phyloP scores from a whole-genome alignment of 2,329 filamentous ascomycete genomes.

The Rutstroemia sp. region DNA sequence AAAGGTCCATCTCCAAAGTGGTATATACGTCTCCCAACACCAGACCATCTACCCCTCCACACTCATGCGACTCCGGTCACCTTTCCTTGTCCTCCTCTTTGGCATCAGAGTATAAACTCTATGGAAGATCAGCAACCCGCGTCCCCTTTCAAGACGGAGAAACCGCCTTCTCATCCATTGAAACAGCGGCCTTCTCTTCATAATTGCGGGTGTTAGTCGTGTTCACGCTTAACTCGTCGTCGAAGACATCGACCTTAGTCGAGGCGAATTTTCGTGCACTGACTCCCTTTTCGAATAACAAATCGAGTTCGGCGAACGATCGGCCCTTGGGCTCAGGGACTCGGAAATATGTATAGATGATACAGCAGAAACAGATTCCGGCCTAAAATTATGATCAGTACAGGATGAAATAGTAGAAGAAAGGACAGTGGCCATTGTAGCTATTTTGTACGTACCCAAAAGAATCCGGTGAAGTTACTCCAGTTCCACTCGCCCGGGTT shows the following conservation, averaged over 20 bases:
- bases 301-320: slow-evolving; percentile 78
- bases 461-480: slow-evolving; percentile 77
- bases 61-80: no score
- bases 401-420: background rate
- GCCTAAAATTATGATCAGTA: slow-evolving; percentile 15
- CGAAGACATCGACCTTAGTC: slow-evolving; percentile 27
- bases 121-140: background rate
- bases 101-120: no score
- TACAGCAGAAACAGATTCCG: slow-evolving; percentile 52
- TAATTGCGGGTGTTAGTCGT: slow-evolving; percentile 17
- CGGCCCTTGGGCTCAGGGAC: slow-evolving; percentile 74
- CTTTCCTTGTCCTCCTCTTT: no score
- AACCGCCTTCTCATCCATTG: background rate
- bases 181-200: slow-evolving; percentile 60
- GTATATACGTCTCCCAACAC: no score
- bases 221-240: slow-evolving; percentile 19
- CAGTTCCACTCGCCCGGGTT: slow-evolving; percentile 84
- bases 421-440: no score
- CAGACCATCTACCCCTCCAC: no score
- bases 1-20: no score
- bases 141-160: background rate
- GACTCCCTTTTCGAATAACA: slow-evolving; percentile 70
- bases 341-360: slow-evolving; percentile 71
- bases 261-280: slow-evolving; percentile 31
- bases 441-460: slow-evolving; percentile 32